Base-by-base conservation (phyloP, 192 early-diverging fungal species). In the Ramicandelaber brevisporus region DNA sequence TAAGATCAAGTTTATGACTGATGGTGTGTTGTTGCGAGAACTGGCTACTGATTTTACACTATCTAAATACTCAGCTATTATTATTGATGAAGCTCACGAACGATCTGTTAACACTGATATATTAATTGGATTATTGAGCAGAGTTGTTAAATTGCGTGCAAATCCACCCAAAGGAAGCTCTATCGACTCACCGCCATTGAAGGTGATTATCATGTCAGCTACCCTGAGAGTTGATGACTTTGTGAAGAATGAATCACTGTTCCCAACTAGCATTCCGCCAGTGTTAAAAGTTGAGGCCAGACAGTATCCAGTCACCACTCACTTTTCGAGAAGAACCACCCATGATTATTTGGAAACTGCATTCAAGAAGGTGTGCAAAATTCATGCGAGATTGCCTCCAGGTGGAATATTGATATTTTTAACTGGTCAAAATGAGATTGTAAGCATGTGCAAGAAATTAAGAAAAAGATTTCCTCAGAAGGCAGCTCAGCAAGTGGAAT, bases 31-130 rank as follows among this genome's bases (percentile, higher is more conserved):
- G 32, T 61, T 99, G 25, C 71, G 90, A 20, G 95, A 99, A 48
- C 59, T 99, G 23, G 59, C 73, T 10, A 50, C 46, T 18, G 93
- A 95, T 40, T 51, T 96, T 24, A 53, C 96, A 13, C 47, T 99
- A n/a, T 62, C 67, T 17, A 68, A 79, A 43, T 99, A 99, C 44
- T 90, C 87, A 1, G 78, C 67, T 15, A 75, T 99, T 16, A 90
- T 99, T 27, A 80, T 92, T 21, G 95, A 99, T 46, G 95, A 99
- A 49, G 90, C 95, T 3, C 95, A 99, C 60, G 95, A 96, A 51
- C 65, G 95, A 32, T 90, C 78, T 25, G 57, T 96, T 34, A 92
- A 90, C 40, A 97, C 90, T 0, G 95, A 99, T 44, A 88, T 99
- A 13, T 47, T 99, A 14, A 86, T 99, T 40, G 95, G 95, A 20